phyloP scores from a whole-genome alignment of 768 basidiomycete species.

The Calocera cornea region DNA sequence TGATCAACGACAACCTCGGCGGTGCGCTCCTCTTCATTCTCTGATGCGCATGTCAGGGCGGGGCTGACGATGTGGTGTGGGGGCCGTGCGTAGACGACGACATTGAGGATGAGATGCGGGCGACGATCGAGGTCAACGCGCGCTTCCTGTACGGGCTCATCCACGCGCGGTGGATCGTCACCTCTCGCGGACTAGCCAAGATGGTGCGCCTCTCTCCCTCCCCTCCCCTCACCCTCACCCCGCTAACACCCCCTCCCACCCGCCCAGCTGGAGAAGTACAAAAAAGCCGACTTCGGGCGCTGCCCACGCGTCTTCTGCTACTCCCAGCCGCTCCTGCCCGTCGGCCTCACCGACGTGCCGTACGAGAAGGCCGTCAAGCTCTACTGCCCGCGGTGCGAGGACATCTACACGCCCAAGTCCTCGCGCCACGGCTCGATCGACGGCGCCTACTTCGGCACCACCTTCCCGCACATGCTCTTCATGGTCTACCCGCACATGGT shows the following conservation, averaged over 20 bases:
- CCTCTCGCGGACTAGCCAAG: constrained; percentile 81
- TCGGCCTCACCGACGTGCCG: constrained; percentile 91
- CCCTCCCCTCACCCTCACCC: not conserved
- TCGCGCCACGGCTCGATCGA: constrained; percentile 95
- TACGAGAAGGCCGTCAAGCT: constrained; percentile 99
- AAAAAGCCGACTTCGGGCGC: constrained; percentile 93
- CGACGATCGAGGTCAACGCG: constrained; percentile 84
- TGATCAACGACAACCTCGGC: constrained; percentile 95
- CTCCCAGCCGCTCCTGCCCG: constrained; percentile 85
- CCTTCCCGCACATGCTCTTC: constrained; percentile 92
- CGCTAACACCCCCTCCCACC: not conserved
- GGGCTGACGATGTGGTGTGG: too few relatives aligned
- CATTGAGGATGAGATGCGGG: constrained; percentile 84
- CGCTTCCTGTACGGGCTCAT: constrained; percentile 89
- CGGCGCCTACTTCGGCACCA: constrained; percentile 96
- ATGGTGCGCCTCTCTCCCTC: constrained; percentile 49
- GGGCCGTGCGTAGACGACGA: constrained; percentile 89
- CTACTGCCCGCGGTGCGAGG: constrained; percentile 96
- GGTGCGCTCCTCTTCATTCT: constrained; percentile 20
- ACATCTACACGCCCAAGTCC: constrained; percentile 95
- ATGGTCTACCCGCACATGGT: constrained; percentile 93
- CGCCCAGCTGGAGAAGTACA: constrained; percentile 76
- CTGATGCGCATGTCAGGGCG: not conserved
- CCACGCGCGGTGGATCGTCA: constrained; percentile 94
- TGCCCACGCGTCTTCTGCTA: constrained; percentile 96